These are phyloP conservation scores for Fusarium sp. DNA, from an alignment of 2,329 filamentous ascomycete species.

Conservation along the genomic window DNA sequence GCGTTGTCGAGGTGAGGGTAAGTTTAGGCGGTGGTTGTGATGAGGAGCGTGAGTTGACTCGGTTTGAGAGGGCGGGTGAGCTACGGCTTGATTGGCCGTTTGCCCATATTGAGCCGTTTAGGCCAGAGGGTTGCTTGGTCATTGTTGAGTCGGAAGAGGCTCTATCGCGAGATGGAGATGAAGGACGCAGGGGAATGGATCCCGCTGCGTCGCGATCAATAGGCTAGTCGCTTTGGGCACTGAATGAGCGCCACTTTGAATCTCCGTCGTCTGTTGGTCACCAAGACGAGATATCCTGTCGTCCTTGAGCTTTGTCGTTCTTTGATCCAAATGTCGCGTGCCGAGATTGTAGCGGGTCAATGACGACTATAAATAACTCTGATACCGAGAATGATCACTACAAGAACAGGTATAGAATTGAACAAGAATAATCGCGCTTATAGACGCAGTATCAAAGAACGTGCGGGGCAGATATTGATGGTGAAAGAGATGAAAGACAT, in stretches of 20 bases:
- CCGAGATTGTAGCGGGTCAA: background rate
- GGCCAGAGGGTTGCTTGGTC: constrained; percentile 29
- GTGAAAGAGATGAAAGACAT: background rate
- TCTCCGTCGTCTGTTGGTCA: background rate
- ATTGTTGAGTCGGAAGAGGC: constrained; percentile 3
- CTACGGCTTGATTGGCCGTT: constrained; percentile 12
- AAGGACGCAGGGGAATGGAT: background rate
- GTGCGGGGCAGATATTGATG: background rate
- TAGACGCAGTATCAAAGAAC: background rate
- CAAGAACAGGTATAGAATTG: background rate
- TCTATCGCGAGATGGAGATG: background rate
- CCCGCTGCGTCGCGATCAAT: background rate
- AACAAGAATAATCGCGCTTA: background rate
- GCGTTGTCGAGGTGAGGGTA: background rate
- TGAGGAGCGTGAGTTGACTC: constrained; percentile 26
- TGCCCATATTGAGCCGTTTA: constrained; percentile 42
- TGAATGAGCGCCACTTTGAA: background rate
- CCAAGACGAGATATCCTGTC: background rate
- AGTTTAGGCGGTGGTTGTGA: constrained; percentile 5
- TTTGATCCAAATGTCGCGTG: background rate
- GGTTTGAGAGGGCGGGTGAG: constrained; percentile 4
- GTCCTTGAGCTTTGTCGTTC: background rate
- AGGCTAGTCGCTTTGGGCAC: background rate
- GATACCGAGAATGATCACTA: background rate
- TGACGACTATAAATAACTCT: background rate